Evolutionary conservation across 805 yeast species (phyloP).

Genomic region (Pachysolen tannophilus): DNA sequence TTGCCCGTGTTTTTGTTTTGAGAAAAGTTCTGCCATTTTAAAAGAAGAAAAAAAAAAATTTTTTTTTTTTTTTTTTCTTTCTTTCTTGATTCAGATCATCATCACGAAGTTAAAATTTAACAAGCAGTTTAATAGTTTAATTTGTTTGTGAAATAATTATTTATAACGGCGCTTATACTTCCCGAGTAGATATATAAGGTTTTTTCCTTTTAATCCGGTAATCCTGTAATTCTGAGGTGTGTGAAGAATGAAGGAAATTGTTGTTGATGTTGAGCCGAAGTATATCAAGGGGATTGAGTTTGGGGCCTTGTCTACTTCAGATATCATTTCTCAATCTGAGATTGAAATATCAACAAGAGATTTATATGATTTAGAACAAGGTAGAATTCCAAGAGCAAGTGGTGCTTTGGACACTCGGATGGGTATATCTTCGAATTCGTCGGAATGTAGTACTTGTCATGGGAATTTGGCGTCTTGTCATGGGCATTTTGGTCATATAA

Average conservation of each 20-base stretch:
- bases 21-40: no score
- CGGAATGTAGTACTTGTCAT: slow-evolving; percentile 85
- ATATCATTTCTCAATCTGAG: slow-evolving; percentile 87
- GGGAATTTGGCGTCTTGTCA: slow-evolving; percentile 92
- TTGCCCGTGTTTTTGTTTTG: no score
- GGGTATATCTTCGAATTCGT: slow-evolving; percentile 89
- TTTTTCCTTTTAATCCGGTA: no score
- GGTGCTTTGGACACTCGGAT: slow-evolving; percentile 90
- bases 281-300: slow-evolving; percentile 85
- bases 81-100: no score
- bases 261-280: slow-evolving; percentile 80
- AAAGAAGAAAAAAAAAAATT: no score
- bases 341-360: slow-evolving; percentile 91
- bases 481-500: slow-evolving; percentile 96
- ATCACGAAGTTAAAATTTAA: no score
- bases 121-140: no score
- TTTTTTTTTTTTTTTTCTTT: no score
- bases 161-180: no score
- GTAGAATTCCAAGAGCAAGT: slow-evolving; percentile 68
- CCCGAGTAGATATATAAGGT: no score
- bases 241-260: slow-evolving; percentile 28
- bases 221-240: no score
- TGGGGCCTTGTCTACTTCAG: slow-evolving; percentile 87
- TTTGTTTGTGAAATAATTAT: no score
- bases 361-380: slow-evolving; percentile 83